Base-by-base conservation (phyloP, 129 eudicot species). In the Silybum marianum region DNA sequence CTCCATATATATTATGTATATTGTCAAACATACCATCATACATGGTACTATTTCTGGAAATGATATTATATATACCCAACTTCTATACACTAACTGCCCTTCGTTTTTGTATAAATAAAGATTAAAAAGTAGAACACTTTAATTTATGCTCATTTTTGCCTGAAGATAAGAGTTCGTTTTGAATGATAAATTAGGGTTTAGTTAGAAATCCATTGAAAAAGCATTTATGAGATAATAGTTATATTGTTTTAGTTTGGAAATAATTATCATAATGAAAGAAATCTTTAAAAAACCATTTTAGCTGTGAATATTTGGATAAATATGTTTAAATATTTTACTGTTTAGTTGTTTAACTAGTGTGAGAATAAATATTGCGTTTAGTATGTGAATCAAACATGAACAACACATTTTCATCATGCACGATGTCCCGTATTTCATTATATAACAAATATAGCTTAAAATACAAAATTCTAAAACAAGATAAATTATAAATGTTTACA, bases 1-100 rank as follows among this genome's bases (percentile, higher is more conserved):
- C 42, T 38, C 42, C 42, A 38, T 24, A 30, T 69, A 69, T 69
- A 51, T 24, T 40, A 18, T 51, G 9, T 65, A 44, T 19, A 73
- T 42, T 26, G 72, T 81, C 39, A 69, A 83, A 63, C 63, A 38
- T 19, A 63, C n/a, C 72, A 82, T 82, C 82, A 71, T 83, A 60
- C 46, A 70, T 51, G 42, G 3, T 48, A 75, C 65, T 69, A 48
- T 76, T 18, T 62, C 60, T 54, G 48, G 73, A 82, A 51, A 71
- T 66, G 38, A 69, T 76, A 40, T 8, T 40, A 40, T 8, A 9
- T 9, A 9, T 40, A 40, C 70, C 70, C 51, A 70, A 76, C 32
- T 76, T 82, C 38, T 32, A 26, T 69, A 48, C 22, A 28, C 42
- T 42, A 12, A 26, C 10, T 32, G 19, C 3, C 42, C 21, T 69